Base-by-base conservation (phyloP, 1,139 yeast species). In the Trichomonascaceae sp. region DNA sequence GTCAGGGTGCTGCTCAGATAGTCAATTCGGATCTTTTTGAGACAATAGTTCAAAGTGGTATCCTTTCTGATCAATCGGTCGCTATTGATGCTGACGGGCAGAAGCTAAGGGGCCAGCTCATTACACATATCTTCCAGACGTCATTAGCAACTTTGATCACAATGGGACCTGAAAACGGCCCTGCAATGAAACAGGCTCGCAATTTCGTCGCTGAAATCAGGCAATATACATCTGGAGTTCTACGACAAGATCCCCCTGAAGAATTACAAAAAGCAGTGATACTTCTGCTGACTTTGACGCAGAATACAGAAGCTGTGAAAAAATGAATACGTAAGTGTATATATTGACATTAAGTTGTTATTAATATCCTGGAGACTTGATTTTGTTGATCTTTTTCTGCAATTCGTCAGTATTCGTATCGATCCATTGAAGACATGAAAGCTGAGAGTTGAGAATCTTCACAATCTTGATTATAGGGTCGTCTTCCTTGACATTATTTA, bases 381-480 rank as follows among this genome's bases (percentile, higher is more conserved):
- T 65, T 45, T 64, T 74, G 20, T 75, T 76, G 58, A 93, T 70
- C 70, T 87, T 87, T 45, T 80, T 80, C 67, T 85, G 87, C 65
- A 93, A 76, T 43, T 75, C 74, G 19, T 78, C 78, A 56, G 96
- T 89, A 57, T 83, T 80, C 57, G 78, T 78, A 65, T 93, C 96
- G 56, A 93, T 82, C 77, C 93, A 91, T 68, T 85, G 89, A 70
- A 93, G 78, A 60, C 96, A 89, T 60, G 91, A 95, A 68, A 93
- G 75, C 69, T 93, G 99, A 50, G 90, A 81, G 67, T 93, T 91
- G 68, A 93, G 79, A 59, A 95, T 77, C 69, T 84, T 85, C 49
- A 95, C 85, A 60, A 93, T 81, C 55, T 73, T 74, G 69, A 82
- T 65, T 72, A 85, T 68, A 8, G 77, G 77, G 58, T 83, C 85